Evolutionary conservation across 2,329 filamentous ascomycete species (phyloP).

Genomic region (Paracoccidioides brasiliensis): DNA sequence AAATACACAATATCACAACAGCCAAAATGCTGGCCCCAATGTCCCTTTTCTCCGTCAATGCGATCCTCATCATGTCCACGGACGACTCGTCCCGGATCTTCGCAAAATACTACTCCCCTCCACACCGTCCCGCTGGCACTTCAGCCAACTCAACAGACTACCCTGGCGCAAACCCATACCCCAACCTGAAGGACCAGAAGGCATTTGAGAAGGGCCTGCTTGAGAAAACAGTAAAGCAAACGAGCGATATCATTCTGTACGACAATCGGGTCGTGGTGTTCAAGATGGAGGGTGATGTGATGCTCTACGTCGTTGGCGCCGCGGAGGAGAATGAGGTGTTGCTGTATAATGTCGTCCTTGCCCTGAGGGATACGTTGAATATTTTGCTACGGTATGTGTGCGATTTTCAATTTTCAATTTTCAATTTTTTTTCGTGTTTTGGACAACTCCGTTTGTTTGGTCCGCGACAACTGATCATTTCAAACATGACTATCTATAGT

Average conservation of each 20-base stretch:
- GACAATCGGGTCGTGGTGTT: constrained; percentile 94
- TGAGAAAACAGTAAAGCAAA: constrained; percentile 93
- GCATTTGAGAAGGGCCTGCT: constrained; percentile 91
- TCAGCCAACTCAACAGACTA: constrained; percentile 44
- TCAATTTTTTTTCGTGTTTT: background rate
- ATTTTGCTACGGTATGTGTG: constrained; percentile 71
- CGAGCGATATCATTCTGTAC: constrained; percentile 90
- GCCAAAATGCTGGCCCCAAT: constrained; percentile 57
- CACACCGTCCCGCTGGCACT: constrained; percentile 50
- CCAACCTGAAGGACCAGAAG: constrained; percentile 85
- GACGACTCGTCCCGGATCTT: constrained; percentile 88
- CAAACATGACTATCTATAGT: constrained; percentile 33
- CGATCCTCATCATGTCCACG: constrained; percentile 63
- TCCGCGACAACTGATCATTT: no score
- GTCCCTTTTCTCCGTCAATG: constrained; percentile 63
- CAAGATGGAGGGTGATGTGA: constrained; percentile 95
- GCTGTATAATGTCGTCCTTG: constrained; percentile 85
- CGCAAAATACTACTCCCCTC: constrained; percentile 78
- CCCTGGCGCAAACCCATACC: constrained; percentile 62
- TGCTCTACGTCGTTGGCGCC: constrained; percentile 85
- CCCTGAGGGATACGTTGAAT: constrained; percentile 78
- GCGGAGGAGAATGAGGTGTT: constrained; percentile 94
- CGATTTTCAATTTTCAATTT: background rate
- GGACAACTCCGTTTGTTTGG: no score
- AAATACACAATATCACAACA: background rate